Evolutionary conservation across 2,329 filamentous ascomycete species (phyloP), one percentile per base, ranked within the genome.

Genomic region (Paradendryphiella salina): DNA sequence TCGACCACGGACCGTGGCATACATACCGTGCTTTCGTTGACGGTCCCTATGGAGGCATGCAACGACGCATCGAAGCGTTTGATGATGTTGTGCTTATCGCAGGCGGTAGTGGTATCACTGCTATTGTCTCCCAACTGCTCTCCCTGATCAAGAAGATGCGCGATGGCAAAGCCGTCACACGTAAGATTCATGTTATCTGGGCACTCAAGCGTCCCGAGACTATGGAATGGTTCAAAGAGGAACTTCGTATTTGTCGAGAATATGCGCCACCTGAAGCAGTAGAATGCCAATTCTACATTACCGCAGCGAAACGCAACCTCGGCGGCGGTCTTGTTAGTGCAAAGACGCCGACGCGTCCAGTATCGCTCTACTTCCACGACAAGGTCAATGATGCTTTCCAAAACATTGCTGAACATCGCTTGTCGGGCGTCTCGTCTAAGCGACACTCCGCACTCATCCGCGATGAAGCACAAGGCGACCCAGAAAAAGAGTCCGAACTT

Each of bases 141-240:
- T 90, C 96, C 60, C 79, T 97, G n/a, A 95, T 96, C 76, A 96
- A 96, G 76, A 86, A 91, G 52, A 96, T 97, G 87, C 86, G 91
- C 52, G 92, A 96, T 67, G 89, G 90, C 41, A 96, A 96, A 73
- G 92, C 93, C 28, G 90, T 96, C 36, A 96, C 92, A 1, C 90
- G 88, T 70, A 89, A 87, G 58, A 87, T 97, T 4, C 87, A 94
- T 13, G 89, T 97, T 1, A 84, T 97, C n/a, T 97, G 93, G 93
- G 86, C 92, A 4, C 79, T 96, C 60, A 96, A 94, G 74, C 85
- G 89, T 48, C 85, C 94, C 11, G 93, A 96, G 72, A 90, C 90
- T 1, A 90, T 97, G 85, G 90, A 96, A 70, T 97, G 93, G 93
- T 97, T 96, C 80, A 89, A 90, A 59, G 92, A 96, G 74, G 93